Evolutionary conservation across 148 eudicot species (phyloP), one percentile per base, ranked within the genome.

Genomic region (Nepenthes mirabilis): DNA sequence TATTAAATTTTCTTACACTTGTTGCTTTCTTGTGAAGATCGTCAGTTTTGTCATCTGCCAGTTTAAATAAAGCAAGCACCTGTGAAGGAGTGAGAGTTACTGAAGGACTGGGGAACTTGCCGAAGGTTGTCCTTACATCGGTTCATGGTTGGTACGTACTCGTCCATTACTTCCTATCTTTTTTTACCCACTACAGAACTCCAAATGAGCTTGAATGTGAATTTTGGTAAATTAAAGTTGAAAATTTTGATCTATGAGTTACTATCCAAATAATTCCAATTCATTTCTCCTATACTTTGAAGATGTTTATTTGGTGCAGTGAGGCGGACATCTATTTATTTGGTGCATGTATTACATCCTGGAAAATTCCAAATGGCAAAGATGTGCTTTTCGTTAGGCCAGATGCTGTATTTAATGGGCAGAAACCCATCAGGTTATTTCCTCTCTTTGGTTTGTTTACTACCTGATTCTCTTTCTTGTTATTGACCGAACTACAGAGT

Each of bases 321-420:
- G 95, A 88, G 82, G 91, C 96, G 53, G 99, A 93, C 74, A 52
- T 93, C 63, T 93, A 93, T 79, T 60, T 93, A 68, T 93, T 72
- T 81, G 99, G 99, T 69, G 99, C 82, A 54, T 93, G 99, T 73
- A 57, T 93, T 53, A 86, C 99, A 32, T 93, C 99, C 47, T 93
- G 99, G 99, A 89, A 77, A 82, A 76, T 87, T 67, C 82, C 77
- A 52, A 75, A 34, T 71, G 82, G 78, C 68, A 93, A 86, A 58
- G 99, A 93, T 71, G 80, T 86, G 33, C 89, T 93, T 55, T 93
- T 88, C 66, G 96, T 93, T 37, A 81, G 96, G 63, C 99, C 99
- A 57, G 99, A 93, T 82, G 99, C 96, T 57, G 95, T 86, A 14
- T 93, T 93, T 57, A 93, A 83, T 66, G 99, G 96, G 52, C 89